These are phyloP conservation scores for Kickxella alabastrina DNA, from an alignment of 192 early-diverging fungal species.

Conservation along the genomic window DNA sequence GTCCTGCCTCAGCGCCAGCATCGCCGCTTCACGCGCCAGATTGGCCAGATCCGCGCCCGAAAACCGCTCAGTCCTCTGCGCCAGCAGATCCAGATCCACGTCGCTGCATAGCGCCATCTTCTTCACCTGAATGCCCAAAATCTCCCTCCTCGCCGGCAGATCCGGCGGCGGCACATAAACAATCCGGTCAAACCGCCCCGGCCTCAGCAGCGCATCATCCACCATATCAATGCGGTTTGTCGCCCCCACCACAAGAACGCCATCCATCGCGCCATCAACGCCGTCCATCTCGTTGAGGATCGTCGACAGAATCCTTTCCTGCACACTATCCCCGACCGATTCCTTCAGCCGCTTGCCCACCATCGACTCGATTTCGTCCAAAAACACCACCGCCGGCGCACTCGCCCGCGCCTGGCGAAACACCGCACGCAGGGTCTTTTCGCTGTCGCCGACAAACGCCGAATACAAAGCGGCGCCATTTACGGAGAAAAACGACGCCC, in stretches of 20 bases:
- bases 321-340: slow-evolving; percentile 39
- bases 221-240: slow-evolving; percentile 97
- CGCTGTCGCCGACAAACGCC: slow-evolving; percentile 35
- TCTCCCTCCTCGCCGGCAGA: slow-evolving; percentile 54
- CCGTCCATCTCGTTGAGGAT: slow-evolving; percentile 81
- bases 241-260: slow-evolving; percentile 97
- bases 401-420: slow-evolving; percentile 79
- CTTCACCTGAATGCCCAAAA: slow-evolving; percentile 61
- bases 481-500: slow-evolving; percentile 65
- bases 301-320: slow-evolving; percentile 28
- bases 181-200: slow-evolving; percentile 92
- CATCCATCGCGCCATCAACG: slow-evolving; percentile 78
- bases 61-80: slow-evolving; percentile 75
- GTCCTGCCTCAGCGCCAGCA: slow-evolving; percentile 38
- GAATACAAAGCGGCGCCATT: slow-evolving; percentile 44
- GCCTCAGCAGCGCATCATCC: slow-evolving; percentile 90
- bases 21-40: slow-evolving; percentile 76
- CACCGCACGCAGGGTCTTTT: slow-evolving; percentile 56
- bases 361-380: slow-evolving; percentile 96
- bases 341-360: slow-evolving; percentile 71
- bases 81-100: slow-evolving; percentile 58
- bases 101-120: slow-evolving; percentile 52
- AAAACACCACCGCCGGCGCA: slow-evolving; percentile 84
- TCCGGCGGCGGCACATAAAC: slow-evolving; percentile 90
- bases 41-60: slow-evolving; percentile 91